Percentiles rank a stretch among this genome's conserved stretches.
These are phyloP conservation scores for Calonectria hawksworthii DNA, from an alignment of 2,329 filamentous ascomycete species.

Conservation along the genomic window DNA sequence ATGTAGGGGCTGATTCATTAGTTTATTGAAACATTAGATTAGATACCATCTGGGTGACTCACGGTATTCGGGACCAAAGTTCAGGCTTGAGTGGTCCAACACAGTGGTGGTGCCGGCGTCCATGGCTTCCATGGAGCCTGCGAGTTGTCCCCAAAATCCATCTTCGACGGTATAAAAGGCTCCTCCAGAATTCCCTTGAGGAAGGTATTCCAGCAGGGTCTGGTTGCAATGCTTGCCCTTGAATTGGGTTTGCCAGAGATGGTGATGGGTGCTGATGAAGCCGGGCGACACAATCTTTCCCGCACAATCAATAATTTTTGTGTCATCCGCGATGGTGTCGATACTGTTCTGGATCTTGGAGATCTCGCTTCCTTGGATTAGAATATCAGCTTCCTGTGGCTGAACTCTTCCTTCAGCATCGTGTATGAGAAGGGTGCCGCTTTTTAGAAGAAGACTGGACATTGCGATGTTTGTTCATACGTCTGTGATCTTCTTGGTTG, in stretches of 20 bases:
- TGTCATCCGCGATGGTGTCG: not conserved
- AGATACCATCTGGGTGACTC: not conserved
- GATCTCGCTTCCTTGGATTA: not conserved
- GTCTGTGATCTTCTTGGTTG: not conserved
- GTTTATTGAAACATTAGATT: accelerated
- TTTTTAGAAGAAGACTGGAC: not conserved
- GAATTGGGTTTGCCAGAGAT: constrained; percentile 23
- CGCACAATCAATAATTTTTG: not conserved
- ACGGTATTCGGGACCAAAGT: not conserved
- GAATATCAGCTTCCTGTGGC: not conserved
- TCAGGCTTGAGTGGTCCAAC: not conserved
- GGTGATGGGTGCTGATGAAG: constrained; percentile 28
- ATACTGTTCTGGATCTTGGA: not conserved
- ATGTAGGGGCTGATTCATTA: not conserved
- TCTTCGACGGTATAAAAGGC: not conserved
- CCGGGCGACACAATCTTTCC: constrained; percentile 27
- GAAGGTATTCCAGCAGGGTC: not conserved
- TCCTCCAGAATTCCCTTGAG: not conserved
- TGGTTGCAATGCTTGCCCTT: constrained; percentile 22
- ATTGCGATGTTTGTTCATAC: not conserved
- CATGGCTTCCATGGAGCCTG: not conserved
- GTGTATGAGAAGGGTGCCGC: not conserved
- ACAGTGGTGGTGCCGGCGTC: not conserved
- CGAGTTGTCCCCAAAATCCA: not conserved
- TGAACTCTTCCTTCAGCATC: not conserved